phyloP scores from a whole-genome alignment of 352 stramenopile species.

The Pythium sukuiense region DNA sequence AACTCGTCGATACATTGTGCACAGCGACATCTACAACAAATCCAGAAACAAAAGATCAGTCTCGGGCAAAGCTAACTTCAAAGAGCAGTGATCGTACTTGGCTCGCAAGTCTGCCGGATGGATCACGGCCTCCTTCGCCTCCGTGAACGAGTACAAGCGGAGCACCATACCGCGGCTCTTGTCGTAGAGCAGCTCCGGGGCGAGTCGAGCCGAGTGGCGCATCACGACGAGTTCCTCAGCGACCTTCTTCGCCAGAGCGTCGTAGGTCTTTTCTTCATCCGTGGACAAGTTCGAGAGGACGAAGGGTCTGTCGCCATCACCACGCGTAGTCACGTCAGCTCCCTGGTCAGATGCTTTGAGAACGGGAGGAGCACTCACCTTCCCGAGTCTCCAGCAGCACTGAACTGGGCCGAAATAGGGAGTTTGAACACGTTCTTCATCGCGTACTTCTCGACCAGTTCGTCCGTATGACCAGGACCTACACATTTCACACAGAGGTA shows the following conservation, averaged over 20 bases:
- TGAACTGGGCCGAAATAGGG: conserved; percentile 77
- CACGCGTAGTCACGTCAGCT: not conserved
- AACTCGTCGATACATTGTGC: conserved; percentile 89
- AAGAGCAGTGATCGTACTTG: conserved; percentile 33
- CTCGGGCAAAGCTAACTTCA: too few relatives aligned
- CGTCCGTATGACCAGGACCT: conserved; percentile 74
- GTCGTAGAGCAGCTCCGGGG: conserved; percentile 79
- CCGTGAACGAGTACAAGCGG: conserved; percentile 66
- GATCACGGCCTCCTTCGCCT: conserved; percentile 73
- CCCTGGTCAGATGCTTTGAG: too few relatives aligned
- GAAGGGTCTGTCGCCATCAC: conserved; percentile 49
- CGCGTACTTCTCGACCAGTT: conserved; percentile 75
- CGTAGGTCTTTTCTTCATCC: conserved; percentile 72
- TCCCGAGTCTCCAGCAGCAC: conserved; percentile 68
- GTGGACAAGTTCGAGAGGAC: conserved; percentile 66
- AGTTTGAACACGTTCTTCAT: conserved; percentile 88
- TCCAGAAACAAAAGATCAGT: too few relatives aligned
- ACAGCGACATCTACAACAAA: conserved; percentile 60
- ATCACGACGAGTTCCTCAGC: conserved; percentile 79
- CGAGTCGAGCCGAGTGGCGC: conserved; percentile 65
- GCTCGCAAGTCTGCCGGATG: conserved; percentile 75
- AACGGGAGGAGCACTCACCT: conserved; percentile 35
- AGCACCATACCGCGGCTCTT: conserved; percentile 79
- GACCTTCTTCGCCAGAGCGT: conserved; percentile 64
- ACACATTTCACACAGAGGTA: not conserved